Conservation (phyloP, 2,329 filamentous ascomycete genomes). For the Exserohilum rostratum region DNA sequence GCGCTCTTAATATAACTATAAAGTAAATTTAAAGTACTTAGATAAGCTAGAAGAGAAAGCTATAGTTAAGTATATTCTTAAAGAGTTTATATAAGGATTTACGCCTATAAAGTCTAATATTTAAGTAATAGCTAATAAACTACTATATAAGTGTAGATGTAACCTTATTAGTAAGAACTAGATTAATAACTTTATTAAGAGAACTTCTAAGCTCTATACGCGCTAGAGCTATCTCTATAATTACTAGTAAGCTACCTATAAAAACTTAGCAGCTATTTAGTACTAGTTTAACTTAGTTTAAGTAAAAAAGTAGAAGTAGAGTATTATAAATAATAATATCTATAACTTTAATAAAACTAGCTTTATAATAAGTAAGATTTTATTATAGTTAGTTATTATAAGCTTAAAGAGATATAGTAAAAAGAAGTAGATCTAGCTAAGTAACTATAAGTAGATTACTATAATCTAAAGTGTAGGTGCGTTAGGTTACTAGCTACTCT, state of each 20-base stretch:
- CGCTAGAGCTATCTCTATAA: not conserved
- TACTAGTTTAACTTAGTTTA: conserved; percentile 9
- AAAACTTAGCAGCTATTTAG: conserved; percentile 15
- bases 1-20: not conserved
- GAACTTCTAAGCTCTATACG: conserved; percentile 14
- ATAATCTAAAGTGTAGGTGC: conserved; percentile 36
- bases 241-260: conserved; percentile 15
- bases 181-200: conserved; percentile 21
- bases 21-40: too few relatives aligned
- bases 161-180: conserved; percentile 16
- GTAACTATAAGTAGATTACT: too few relatives aligned
- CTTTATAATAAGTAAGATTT: too few relatives aligned
- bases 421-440: too few relatives aligned
- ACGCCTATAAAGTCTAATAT: not conserved
- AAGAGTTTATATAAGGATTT: not conserved
- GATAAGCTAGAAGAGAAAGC: too few relatives aligned
- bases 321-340: too few relatives aligned
- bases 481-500: conserved; percentile 33
- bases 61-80: not conserved
- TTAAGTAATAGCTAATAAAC: too few relatives aligned
- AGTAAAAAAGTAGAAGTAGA: conserved; percentile 10
- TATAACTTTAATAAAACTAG: too few relatives aligned
- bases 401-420: too few relatives aligned
- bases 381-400: too few relatives aligned
- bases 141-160: conserved; percentile 10